Conservation (phyloP, 352 stramenopile genomes). For the Peronospora belbahrii region DNA sequence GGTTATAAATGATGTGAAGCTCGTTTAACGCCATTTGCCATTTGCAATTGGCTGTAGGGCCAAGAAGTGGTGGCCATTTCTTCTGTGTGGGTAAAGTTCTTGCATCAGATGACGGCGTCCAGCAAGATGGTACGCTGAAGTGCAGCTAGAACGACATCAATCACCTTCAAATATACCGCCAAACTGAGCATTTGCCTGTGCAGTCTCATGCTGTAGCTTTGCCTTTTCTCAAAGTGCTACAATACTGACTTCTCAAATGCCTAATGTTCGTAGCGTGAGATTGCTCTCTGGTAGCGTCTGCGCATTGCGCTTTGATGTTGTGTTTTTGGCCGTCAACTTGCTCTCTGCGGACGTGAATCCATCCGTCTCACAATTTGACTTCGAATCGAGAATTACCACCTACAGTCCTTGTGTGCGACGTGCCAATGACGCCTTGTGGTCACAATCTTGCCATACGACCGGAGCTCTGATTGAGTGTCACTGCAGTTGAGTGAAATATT, state of each 20-base stretch:
- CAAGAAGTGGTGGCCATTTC: conserved; percentile 72
- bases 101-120: conserved; percentile 43
- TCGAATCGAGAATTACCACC: conserved; percentile 63
- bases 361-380: conserved; percentile 58
- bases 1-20: not conserved
- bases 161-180: not conserved
- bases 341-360: conserved; percentile 23
- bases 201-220: conserved; percentile 22
- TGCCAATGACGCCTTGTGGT: conserved; percentile 58
- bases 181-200: too few relatives aligned
- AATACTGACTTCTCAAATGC: conserved; percentile 45
- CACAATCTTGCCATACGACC: conserved; percentile 56
- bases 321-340: conserved; percentile 9
- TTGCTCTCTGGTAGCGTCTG: conserved; percentile 37
- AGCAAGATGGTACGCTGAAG: conserved; percentile 37
- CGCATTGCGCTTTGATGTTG: conserved; percentile 6
- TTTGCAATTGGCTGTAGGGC: conserved; percentile 27
- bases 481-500: conserved; percentile 69
- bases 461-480: conserved; percentile 56
- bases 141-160: not conserved
- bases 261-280: conserved; percentile 37
- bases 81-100: conserved; percentile 60
- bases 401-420: conserved; percentile 61
- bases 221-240: conserved; percentile 35
- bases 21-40: not conserved